phyloP scores from a whole-genome alignment of 2,329 filamentous ascomycete genomes.

The Pleoardoris graminearum region DNA sequence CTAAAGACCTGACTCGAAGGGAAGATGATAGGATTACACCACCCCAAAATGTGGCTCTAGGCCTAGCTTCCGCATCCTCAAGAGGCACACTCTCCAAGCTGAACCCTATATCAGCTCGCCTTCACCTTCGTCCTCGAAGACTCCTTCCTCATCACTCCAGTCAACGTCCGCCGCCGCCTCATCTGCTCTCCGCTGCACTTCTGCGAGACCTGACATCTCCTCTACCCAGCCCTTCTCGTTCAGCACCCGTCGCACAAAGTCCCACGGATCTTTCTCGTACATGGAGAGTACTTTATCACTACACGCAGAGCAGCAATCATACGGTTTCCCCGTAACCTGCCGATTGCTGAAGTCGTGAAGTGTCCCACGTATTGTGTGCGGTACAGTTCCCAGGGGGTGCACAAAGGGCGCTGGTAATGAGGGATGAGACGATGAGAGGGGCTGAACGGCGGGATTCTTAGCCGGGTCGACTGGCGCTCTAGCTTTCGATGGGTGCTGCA shows the following conservation, averaged over 20 bases:
- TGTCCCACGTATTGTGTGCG: constrained; percentile 80
- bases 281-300: constrained; percentile 69
- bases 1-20: too few species aligned
- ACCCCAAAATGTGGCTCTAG: too few species aligned
- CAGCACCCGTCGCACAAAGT: constrained; percentile 74
- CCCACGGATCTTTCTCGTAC: constrained; percentile 72
- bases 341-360: constrained; percentile 74
- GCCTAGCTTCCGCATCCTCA: too few species aligned
- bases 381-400: constrained; percentile 72
- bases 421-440: constrained; percentile 28
- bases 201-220: constrained; percentile 73
- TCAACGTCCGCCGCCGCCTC: constrained; percentile 58
- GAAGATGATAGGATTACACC: too few species aligned
- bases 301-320: constrained; percentile 81
- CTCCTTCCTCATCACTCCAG: constrained; percentile 64
- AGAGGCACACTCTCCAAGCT: too few species aligned
- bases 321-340: constrained; percentile 72
- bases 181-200: constrained; percentile 61
- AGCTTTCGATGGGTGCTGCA: constrained; percentile 65
- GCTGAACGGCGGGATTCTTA: constrained; percentile 8
- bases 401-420: constrained; percentile 39
- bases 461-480: constrained; percentile 39
- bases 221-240: constrained; percentile 77
- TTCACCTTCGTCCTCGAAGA: constrained; percentile 40
- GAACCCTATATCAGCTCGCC: constrained; percentile 8